phyloP scores from a whole-genome alignment of 495 filamentous ascomycete species.

The Aspergillus ellipticus region DNA sequence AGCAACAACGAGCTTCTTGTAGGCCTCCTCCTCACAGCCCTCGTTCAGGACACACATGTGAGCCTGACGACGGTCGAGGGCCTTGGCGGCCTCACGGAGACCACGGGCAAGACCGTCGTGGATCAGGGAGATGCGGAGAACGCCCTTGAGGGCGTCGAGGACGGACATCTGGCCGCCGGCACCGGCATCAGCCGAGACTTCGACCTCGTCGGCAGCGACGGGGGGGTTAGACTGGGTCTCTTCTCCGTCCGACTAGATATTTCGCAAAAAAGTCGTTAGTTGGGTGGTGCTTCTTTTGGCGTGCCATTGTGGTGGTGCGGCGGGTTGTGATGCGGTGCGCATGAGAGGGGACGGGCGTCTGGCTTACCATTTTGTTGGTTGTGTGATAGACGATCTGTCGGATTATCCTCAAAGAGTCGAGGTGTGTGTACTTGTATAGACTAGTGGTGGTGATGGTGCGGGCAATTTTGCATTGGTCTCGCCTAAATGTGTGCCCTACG shows the following conservation, averaged over 20 bases:
- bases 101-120: conserved; percentile 98
- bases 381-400: conserved; percentile 42
- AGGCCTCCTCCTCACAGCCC: conserved; percentile 98
- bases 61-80: conserved; percentile 93
- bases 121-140: conserved; percentile 96
- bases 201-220: conserved; percentile 81
- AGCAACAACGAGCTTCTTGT: conserved; percentile 99
- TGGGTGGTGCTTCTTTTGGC: neutral
- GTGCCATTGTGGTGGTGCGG: neutral
- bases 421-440: conserved; percentile 17
- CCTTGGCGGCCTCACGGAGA: conserved; percentile 95
- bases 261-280: conserved; percentile 11
- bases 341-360: neutral
- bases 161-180: conserved; percentile 93
- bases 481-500: conserved; percentile 22
- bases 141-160: conserved; percentile 93
- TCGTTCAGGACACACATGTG: conserved; percentile 99
- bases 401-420: conserved; percentile 63
- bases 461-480: conserved; percentile 28
- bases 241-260: conserved; percentile 71
- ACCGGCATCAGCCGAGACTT: conserved; percentile 79
- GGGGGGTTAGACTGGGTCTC: conserved; percentile 70
- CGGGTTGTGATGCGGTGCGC: neutral
- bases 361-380: conserved; percentile 45
- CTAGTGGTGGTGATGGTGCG: conserved; percentile 21